Evolutionary conservation across 176 grass and related monocot genomes (phyloP), one percentile per base, ranked within the genome.

Genomic region (Oryza longistaminata): DNA sequence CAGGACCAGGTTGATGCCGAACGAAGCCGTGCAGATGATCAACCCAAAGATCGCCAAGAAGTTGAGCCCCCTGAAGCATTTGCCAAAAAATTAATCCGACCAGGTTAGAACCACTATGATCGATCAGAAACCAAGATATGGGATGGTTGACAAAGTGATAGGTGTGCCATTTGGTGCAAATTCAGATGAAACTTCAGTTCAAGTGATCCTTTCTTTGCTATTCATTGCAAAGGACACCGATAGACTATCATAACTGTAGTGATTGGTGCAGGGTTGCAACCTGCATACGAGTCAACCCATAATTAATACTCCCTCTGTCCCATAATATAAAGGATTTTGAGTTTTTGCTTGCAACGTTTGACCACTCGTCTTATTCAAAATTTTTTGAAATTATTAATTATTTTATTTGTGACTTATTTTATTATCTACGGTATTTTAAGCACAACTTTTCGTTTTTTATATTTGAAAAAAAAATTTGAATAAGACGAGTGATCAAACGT

Each of bases 1-100:
- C 43, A 92, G 85, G 37, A 98, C 27, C n/a, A 98, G 77, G 85
- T 90, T 87, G 74, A 99, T 88, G 70, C 96, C 96, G 10, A 99
- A 94, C 0, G 93, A 95, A 19, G 85, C 89, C 0, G 93, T 88
- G 80, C 93, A 95, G 66, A 98, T 64, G 33, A 95, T 93, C 35
- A 98, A 91, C 39, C 89, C 93, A 22, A 95, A n/a, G 39, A 87
- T 37, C 5, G 95, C 91, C 70, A 95, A 55, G 88, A 95, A 93
- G 85, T 84, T 95, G 21, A 98, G 24, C 40, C 88, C 87, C 66
- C 95, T 98, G 89, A 33, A 64, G 55, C 5, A 53, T 48, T 60
- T 34, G 68, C 9, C 17, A 0, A 50, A 62, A 68, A 35, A 77
- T 2, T 3, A 74, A 75, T 14, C 35, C 42, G 6, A 55, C 39